Evolutionary conservation across 2,329 filamentous ascomycete genomes (phyloP).

Genomic region (Aaosphaeria arxii): DNA sequence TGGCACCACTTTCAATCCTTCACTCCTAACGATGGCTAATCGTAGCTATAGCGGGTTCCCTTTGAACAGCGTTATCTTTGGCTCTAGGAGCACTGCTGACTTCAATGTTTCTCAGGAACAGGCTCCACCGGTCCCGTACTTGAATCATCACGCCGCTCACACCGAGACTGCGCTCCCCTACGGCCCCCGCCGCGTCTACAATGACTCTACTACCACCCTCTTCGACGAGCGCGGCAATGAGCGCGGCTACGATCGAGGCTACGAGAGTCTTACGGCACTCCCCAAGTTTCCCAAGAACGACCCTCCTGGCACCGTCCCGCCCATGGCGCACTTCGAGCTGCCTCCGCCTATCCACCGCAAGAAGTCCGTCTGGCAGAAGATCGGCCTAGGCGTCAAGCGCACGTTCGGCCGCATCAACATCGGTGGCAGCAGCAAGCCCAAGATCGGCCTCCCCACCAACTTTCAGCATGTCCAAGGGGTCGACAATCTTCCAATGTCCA

Average conservation of each 20-base stretch:
- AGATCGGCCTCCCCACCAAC: conserved; percentile 3
- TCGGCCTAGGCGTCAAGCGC: conserved; percentile 4
- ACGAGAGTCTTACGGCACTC: neutral
- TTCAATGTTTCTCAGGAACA: neutral
- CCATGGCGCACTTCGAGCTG: neutral
- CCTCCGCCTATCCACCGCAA: neutral
- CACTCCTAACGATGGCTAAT: neutral
- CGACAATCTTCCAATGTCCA: neutral
- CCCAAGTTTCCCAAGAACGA: neutral
- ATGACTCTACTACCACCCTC: neutral
- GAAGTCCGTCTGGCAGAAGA: conserved; percentile 1
- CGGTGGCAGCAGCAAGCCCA: neutral
- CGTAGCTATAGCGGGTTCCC: conserved; percentile 1
- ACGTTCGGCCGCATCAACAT: neutral
- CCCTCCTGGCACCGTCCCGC: neutral
- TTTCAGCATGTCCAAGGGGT: conserved; percentile 5
- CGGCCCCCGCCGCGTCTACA: neutral
- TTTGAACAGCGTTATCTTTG: neutral
- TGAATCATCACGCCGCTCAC: neutral
- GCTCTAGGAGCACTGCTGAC: neutral
- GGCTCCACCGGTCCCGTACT: neutral
- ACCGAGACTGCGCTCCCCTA: neutral
- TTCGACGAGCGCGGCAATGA: no score
- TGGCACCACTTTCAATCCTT: neutral
- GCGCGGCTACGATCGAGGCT: no score